A percentile compares a stretch with the other conserved stretches of the same genome.
Conservation (phyloP, 495 filamentous ascomycete species). For the Patellaria atrata region DNA sequence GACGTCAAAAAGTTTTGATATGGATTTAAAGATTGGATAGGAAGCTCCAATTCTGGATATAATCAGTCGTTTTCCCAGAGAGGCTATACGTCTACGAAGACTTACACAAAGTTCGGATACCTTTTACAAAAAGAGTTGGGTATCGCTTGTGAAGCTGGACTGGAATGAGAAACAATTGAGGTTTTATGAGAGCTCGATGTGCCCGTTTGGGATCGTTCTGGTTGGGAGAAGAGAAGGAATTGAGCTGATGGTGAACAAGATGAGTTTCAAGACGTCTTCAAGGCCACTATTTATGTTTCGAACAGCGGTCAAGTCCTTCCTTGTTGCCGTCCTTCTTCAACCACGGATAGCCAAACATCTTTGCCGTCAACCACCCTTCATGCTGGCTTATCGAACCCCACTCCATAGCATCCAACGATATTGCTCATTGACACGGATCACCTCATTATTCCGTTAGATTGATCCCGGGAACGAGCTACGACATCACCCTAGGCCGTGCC, state of each 20-base stretch:
- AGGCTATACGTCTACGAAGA: too few species aligned
- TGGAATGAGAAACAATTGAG: too few species aligned
- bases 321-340: slow-evolving; percentile 10
- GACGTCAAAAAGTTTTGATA: too few species aligned
- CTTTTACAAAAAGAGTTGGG: too few species aligned
- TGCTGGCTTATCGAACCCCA: slow-evolving; percentile 20
- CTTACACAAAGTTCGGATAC: too few species aligned
- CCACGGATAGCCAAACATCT: slow-evolving; percentile 15
- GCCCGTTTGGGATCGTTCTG: too few species aligned
- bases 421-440: slow-evolving; percentile 19
- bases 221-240: slow-evolving; percentile 6
- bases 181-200: too few species aligned
- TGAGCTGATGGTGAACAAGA: slow-evolving; percentile 16
- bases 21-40: too few species aligned
- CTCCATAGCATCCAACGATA: slow-evolving; percentile 20
- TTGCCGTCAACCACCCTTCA: slow-evolving; percentile 16
- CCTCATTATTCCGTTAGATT: slow-evolving; percentile 19
- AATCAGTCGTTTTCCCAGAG: too few species aligned
- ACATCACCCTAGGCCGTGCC: slow-evolving; percentile 22
- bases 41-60: too few species aligned
- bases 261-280: slow-evolving; percentile 3
- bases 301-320: slow-evolving; percentile 3
- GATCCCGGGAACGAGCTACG: slow-evolving; percentile 16
- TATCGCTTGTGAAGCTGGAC: too few species aligned
- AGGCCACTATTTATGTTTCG: slow-evolving; percentile 22